Base-by-base conservation (phyloP, 805 yeast genomes). In the Kodamaea sagamina region DNA sequence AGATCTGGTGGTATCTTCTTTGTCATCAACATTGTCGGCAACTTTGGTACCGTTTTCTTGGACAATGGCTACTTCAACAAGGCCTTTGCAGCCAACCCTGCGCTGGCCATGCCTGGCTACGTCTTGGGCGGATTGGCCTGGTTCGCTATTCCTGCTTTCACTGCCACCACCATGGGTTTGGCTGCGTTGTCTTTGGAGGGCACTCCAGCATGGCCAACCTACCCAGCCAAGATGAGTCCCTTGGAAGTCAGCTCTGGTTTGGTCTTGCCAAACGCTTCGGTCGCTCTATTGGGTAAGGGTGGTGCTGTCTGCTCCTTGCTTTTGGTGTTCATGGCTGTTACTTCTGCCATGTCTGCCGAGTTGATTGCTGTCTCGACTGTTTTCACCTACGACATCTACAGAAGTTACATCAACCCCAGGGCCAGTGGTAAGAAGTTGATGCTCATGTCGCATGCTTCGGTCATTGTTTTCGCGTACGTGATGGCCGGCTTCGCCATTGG, bases 301-400 rank as follows among this genome's bases (percentile, higher is more conserved):
- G 97, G 97, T 48, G 95, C 95, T 4, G 90, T 80, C 37, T 90
- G 90, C 26, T 77, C 89, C 7, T 73, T 89, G 49, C 62, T 89
- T 25, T 67, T 89, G 72, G 78, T 89, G 8, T 89, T 89, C 64
- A 86, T 88, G 90, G 96, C 97, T 18, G 92, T 86, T 32, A 89
- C 97, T 0, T 85, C 95, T 37, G 96, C 97, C 18, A 80, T 87
- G 77, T 86, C 95, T 24, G 92, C 96, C 28, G 96, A 89, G 64
- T 77, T 89, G 56, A 86, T 89, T 58, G 85, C 96, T 2, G 90
- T 87, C 13, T 85, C 95, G 3, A 84, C 96, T 2, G 79, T 89
- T 47, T 78, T 81, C 71, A 86, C 96, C 34, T 89, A 87, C 54
- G 97, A 89, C 66, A 73, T 89, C 48, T 89, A 84, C 78, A 80